phyloP scores from a whole-genome alignment of 352 stramenopile genomes.

The Phytophthora tentaculata region DNA sequence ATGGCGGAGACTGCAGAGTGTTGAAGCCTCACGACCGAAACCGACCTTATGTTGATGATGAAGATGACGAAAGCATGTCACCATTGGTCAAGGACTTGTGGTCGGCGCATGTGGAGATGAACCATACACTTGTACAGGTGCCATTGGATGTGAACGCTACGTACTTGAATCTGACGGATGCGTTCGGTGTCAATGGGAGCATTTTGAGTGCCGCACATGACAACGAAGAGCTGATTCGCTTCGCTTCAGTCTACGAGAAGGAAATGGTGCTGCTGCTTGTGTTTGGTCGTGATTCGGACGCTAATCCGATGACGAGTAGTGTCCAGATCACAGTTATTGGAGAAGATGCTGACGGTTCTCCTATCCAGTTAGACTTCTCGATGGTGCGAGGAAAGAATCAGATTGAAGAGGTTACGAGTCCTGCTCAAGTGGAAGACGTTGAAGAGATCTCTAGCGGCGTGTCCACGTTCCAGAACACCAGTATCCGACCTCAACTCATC shows the following conservation, averaged over 20 bases:
- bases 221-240: conserved; percentile 70
- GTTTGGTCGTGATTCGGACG: conserved; percentile 74
- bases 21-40: conserved; percentile 25
- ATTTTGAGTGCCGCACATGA: conserved; percentile 65
- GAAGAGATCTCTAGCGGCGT: conserved; percentile 44
- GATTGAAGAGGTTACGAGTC: conserved; percentile 32
- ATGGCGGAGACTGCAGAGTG: conserved; percentile 80
- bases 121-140: conserved; percentile 73
- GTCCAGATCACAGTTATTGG: conserved; percentile 55
- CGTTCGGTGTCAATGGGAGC: conserved; percentile 73
- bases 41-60: conserved; percentile 12
- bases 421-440: conserved; percentile 2
- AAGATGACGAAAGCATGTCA: conserved; percentile 32
- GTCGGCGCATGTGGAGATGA: conserved; percentile 50
- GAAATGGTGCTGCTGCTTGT: conserved; percentile 82
- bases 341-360: conserved; percentile 41
- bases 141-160: conserved; percentile 68
- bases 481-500: conserved; percentile 60
- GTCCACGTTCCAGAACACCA: conserved; percentile 72
- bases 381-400: conserved; percentile 57
- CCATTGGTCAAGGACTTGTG: conserved; percentile 46
- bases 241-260: conserved; percentile 75
- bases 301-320: conserved; percentile 64
- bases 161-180: conserved; percentile 66
- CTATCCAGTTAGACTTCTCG: conserved; percentile 58